Conservation (phyloP, 257 asterid genomes). For the Nicotiana knightiana region DNA sequence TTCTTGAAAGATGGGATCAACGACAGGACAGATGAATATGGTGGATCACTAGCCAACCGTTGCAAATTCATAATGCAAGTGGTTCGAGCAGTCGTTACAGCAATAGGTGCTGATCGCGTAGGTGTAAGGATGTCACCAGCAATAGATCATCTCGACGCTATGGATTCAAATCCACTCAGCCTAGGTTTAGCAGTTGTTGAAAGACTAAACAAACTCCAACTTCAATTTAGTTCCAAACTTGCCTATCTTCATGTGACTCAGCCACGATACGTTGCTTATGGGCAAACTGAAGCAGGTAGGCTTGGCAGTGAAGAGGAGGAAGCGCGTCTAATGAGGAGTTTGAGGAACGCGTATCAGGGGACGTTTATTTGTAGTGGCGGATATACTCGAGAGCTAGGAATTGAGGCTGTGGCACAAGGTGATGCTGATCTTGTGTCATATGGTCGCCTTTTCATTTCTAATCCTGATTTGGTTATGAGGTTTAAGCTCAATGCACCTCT, state of each 20-base stretch:
- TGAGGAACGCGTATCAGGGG: conserved; percentile 60
- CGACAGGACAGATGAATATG: conserved; percentile 67
- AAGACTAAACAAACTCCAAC: conserved; percentile 60
- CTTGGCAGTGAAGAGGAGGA: conserved; percentile 76
- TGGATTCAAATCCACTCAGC: conserved; percentile 69
- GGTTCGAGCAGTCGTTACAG: conserved; percentile 55
- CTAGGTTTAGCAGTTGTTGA: conserved; percentile 73
- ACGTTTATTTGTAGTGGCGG: conserved; percentile 70
- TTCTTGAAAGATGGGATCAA: conserved; percentile 88
- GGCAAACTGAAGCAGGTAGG: conserved; percentile 67
- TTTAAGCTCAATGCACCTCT: conserved; percentile 46
- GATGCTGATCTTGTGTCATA: conserved; percentile 61
- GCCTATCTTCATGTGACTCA: conserved; percentile 81
- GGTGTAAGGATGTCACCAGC: conserved; percentile 91
- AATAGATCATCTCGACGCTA: conserved; percentile 86
- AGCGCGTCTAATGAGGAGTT: conserved; percentile 41
- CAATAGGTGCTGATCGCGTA: conserved; percentile 65
- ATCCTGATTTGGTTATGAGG: conserved; percentile 61
- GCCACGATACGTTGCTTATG: conserved; percentile 76
- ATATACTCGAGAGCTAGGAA: conserved; percentile 53
- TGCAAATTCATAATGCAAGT: conserved; percentile 62
- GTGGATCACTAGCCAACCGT: conserved; percentile 76
- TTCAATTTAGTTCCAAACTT: conserved; percentile 35
- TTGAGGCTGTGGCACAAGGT: conserved; percentile 47
- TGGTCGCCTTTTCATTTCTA: conserved; percentile 54